Percentiles rank a stretch among this genome's conserved stretches.
phyloP scores from a whole-genome alignment of 805 yeast genomes.

The Myxozyma neotropica region DNA sequence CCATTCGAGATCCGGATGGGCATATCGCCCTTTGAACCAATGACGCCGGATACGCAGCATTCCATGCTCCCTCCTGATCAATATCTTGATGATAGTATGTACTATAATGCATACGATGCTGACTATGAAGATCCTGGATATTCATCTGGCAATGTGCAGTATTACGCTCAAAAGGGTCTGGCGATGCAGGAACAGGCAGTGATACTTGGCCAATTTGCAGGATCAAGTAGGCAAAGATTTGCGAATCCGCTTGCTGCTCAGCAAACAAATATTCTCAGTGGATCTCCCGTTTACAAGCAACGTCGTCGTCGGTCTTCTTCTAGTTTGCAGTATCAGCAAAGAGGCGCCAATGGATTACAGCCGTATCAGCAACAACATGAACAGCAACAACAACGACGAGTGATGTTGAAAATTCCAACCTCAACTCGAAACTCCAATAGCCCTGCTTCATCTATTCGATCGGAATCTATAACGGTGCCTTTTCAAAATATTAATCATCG shows the following conservation, averaged over 20 bases:
- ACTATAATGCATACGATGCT: conserved; percentile 3
- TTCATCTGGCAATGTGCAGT: not conserved
- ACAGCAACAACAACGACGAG: conserved; percentile 1
- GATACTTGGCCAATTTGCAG: not conserved
- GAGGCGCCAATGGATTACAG: not conserved
- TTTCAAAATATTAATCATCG: not conserved
- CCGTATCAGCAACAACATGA: conserved; percentile 6
- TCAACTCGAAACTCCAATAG: not conserved
- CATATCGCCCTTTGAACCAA: conserved; percentile 21
- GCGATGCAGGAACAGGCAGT: not conserved
- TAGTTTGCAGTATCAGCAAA: not conserved
- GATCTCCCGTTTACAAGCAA: conserved; percentile 30
- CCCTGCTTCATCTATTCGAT: not conserved
- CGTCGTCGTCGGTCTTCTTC: conserved; percentile 23
- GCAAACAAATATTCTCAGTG: conserved; percentile 9
- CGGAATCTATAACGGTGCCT: not conserved
- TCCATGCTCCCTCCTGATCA: conserved; percentile 11
- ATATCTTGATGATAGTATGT: conserved; percentile 5
- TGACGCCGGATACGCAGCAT: conserved; percentile 33
- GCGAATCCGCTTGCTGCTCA: conserved; percentile 1
- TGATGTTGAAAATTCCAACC: not conserved
- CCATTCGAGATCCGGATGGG: conserved; percentile 1
- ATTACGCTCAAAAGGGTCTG: not conserved
- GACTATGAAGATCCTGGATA: not conserved
- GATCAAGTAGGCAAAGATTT: not conserved